Evolutionary conservation across 1,284 basidiomycete genomes (phyloP).

Genomic region (Tilletia setariae): DNA sequence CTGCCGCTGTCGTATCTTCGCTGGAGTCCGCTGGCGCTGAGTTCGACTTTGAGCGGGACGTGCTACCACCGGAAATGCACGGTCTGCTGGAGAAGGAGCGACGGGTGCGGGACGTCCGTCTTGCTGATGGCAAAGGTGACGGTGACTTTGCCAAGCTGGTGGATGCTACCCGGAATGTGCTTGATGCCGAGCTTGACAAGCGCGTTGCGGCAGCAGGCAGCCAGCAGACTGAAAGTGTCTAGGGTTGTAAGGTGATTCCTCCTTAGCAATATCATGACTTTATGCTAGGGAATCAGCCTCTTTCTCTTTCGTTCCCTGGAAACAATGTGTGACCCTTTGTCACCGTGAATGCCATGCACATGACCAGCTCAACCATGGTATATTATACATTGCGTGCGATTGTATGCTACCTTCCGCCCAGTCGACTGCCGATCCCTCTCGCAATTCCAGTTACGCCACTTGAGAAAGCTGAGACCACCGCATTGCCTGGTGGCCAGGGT

Average conservation of each 20-base stretch:
- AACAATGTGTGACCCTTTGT: no score
- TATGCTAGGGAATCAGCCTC: neutral
- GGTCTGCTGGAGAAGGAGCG: constrained; percentile 49
- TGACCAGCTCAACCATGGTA: no score
- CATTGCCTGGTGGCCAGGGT: constrained; percentile 5
- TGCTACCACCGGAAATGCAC: constrained; percentile 50
- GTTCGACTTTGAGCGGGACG: constrained; percentile 46
- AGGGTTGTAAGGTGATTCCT: neutral
- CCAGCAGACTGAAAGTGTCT: constrained; percentile 10
- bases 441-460: neutral
- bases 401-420: neutral
- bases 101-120: constrained; percentile 39
- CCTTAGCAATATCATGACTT: neutral
- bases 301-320: neutral
- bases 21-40: constrained; percentile 33
- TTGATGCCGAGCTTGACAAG: constrained; percentile 20
- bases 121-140: constrained; percentile 23
- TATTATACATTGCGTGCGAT: neutral
- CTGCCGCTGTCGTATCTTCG: constrained; percentile 71
- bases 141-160: constrained; percentile 17
- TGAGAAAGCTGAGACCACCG: neutral
- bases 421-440: constrained; percentile 6
- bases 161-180: constrained; percentile 17
- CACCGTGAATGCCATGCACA: no score
- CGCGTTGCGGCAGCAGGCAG: neutral